These are phyloP conservation scores for Lactifluus rugatus DNA, from an alignment of 768 basidiomycete species.

Conservation along the genomic window DNA sequence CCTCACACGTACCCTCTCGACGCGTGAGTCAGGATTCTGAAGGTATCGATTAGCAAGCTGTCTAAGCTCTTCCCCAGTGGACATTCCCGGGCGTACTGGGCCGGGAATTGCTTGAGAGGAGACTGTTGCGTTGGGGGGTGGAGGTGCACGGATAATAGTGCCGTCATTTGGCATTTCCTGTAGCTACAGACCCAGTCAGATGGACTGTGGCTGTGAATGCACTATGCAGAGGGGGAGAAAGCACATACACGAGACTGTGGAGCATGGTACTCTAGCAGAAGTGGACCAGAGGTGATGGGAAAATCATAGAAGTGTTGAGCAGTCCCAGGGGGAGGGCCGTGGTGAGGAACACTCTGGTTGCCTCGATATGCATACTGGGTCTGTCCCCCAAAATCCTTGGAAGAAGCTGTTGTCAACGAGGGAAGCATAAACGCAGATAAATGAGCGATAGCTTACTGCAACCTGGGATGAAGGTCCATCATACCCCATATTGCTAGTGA, in stretches of 20 bases:
- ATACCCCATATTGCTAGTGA: background rate
- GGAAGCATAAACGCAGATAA: background rate
- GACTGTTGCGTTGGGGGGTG: background rate
- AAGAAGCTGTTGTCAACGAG: background rate
- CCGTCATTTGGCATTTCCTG: background rate
- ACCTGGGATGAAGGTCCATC: background rate
- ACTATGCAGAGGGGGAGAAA: too few relatives aligned
- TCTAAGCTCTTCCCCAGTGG: too few relatives aligned
- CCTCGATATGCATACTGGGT: background rate
- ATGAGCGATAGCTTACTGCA: background rate
- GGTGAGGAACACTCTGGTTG: background rate
- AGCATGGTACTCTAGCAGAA: too few relatives aligned
- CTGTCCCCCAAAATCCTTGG: background rate
- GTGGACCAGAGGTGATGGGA: background rate
- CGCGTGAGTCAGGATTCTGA: too few relatives aligned
- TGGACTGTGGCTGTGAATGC: background rate
- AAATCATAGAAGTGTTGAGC: background rate
- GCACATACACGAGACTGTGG: background rate
- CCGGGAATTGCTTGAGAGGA: background rate
- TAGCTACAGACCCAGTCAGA: background rate
- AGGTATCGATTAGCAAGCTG: too few relatives aligned
- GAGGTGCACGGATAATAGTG: background rate
- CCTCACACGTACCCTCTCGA: too few relatives aligned
- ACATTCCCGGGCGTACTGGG: too few relatives aligned
- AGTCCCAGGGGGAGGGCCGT: background rate